A percentile compares a stretch with the other conserved stretches of the same genome.
Conservation (phyloP, 2,329 filamentous ascomycete genomes). For the Aspergillus sp. region DNA sequence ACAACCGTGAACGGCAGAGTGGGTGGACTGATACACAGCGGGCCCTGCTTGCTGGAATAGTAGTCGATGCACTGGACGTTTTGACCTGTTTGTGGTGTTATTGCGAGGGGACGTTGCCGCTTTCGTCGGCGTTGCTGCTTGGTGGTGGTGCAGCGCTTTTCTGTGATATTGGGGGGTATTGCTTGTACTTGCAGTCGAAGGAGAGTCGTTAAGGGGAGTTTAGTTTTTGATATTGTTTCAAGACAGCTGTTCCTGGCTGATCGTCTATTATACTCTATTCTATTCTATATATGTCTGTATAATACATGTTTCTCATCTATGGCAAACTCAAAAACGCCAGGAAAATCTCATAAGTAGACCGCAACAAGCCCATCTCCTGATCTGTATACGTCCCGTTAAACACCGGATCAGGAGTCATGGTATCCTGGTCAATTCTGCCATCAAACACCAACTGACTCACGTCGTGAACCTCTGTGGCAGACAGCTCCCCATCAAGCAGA, state of each 20-base stretch:
- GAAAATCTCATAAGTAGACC: neutral
- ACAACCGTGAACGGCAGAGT: neutral
- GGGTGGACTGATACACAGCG: neutral
- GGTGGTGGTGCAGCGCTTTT: neutral
- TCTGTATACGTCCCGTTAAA: neutral
- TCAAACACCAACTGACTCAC: neutral
- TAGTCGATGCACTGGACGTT: neutral
- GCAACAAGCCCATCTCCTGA: neutral
- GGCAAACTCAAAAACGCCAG: constrained; percentile 2
- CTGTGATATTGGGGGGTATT: neutral
- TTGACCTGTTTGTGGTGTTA: neutral
- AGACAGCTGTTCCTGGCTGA: too few species aligned
- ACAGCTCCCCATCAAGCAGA: neutral
- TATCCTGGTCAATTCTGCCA: neutral
- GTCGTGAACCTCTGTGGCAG: neutral
- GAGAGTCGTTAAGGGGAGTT: too few species aligned
- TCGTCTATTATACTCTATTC: too few species aligned
- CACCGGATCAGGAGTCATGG: neutral
- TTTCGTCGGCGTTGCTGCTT: neutral
- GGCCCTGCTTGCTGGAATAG: neutral
- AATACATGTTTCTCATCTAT: too few species aligned
- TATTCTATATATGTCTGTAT: too few species aligned
- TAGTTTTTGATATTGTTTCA: too few species aligned
- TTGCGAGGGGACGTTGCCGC: neutral
- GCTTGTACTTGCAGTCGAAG: neutral